These are phyloP conservation scores for Arachis hypogaea DNA, from an alignment of 306 rosid genomes.

Conservation along the genomic window DNA sequence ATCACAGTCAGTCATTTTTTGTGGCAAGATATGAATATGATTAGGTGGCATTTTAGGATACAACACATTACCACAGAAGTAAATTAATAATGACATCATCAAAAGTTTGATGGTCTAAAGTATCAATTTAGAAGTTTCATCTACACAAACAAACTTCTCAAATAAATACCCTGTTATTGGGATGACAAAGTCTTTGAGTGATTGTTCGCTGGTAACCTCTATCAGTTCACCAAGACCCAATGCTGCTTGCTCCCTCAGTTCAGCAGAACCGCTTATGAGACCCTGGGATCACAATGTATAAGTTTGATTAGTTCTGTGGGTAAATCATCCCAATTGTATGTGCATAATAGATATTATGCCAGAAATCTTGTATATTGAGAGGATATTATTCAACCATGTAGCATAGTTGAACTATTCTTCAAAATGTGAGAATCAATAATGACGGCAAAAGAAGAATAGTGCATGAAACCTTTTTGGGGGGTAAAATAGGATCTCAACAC, in stretches of 20 bases:
- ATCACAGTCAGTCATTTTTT: slow-evolving; percentile 11
- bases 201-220: slow-evolving; percentile 90
- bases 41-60: not conserved
- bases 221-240: slow-evolving; percentile 95
- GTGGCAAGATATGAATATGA: not conserved
- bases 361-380: slow-evolving; percentile 6
- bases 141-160: slow-evolving; percentile 12
- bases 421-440: not conserved
- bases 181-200: slow-evolving; percentile 87
- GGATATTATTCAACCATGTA: not conserved
- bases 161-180: slow-evolving; percentile 86
- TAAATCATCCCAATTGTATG: slow-evolving; percentile 10
- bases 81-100: not conserved
- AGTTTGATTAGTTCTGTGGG: slow-evolving; percentile 4
- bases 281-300: slow-evolving; percentile 58
- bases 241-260: slow-evolving; percentile 96
- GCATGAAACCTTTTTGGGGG: not conserved
- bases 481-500: no score
- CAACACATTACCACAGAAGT: not conserved
- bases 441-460: not conserved
- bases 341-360: slow-evolving; percentile 22
- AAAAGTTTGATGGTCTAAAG: not conserved
- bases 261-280: slow-evolving; percentile 91
- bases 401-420: not conserved
- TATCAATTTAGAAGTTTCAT: slow-evolving; percentile 18